Evolutionary conservation across 176 grass and related monocot species (phyloP), one percentile per base, ranked within the genome.

Genomic region (Leersia perrieri): DNA sequence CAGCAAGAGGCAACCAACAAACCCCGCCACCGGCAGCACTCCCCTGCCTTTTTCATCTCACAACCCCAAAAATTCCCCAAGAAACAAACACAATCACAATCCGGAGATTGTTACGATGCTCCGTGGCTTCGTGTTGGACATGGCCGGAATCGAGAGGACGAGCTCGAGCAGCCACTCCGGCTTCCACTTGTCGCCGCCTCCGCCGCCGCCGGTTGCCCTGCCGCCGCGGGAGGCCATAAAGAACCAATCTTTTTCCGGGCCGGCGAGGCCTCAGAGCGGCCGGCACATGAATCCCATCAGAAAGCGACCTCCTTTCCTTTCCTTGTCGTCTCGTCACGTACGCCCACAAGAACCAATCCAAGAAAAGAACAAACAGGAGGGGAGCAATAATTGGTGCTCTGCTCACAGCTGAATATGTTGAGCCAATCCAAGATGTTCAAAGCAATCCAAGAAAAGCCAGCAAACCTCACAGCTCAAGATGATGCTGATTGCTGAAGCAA

Each of bases 1-100:
- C 20, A 77, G n/a, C 49, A 84, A 26, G 30, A 84, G 38, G 53
- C 82, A 84, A 3, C 53, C 36, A 4, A 84, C 7, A 64, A 84
- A 84, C 28, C 73, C 82, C 0, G 22, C 73, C 35, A 77, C 51
- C 14, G 65, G 13, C 82, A 35, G 36, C 82, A 84, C 33, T 70
- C 64, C 22, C 73, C 73, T 1, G 63, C 47, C 29, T 26, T 55
- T 47, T 26, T 53, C 68, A 42, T 9, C 64, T 40, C 68, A 62
- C 27, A 53, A 68, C 72, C 72, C 23, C 77, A 28, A 74, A 84
- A 6, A 72, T 41, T 64, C 63, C 66, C n/a, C 35, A 89, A 68
- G 82, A 94, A 62, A 83, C 80, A 81, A 5, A 51, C 27, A 66
- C 33, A 51, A 51, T 2, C 5, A 22, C 79, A 80, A 39, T 68